Conservation (phyloP, 352 stramenopile genomes). For the Phytophthora boehmeriae region DNA sequence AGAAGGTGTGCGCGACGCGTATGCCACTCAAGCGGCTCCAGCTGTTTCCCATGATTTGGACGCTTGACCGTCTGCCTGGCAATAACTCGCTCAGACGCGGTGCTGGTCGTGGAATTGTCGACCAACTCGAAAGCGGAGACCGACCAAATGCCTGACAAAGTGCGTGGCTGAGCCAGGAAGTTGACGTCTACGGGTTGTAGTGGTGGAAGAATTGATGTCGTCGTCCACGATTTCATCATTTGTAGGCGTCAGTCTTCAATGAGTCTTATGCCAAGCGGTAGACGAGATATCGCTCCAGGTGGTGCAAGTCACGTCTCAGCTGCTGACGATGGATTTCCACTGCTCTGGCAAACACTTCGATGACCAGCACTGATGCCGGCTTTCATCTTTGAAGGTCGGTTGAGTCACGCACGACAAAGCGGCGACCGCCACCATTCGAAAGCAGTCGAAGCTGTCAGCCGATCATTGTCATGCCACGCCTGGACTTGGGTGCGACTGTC, state of each 20-base stretch:
- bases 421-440: neutral
- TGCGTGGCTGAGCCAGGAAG: neutral
- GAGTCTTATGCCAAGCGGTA: conserved; percentile 10
- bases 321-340: conserved; percentile 7
- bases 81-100: neutral
- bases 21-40: conserved; percentile 1
- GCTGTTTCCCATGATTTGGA: conserved; percentile 12
- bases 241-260: neutral
- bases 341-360: conserved; percentile 14
- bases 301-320: neutral
- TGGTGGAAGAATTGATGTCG: neutral
- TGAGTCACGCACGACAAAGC: neutral
- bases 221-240: neutral
- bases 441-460: neutral
- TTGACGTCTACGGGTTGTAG: too few relatives aligned
- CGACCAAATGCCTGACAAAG: conserved; percentile 1
- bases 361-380: neutral
- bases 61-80: conserved; percentile 6
- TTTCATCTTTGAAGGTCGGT: neutral
- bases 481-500: neutral
- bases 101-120: conserved; percentile 12
- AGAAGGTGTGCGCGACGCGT: neutral
- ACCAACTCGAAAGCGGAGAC: conserved; percentile 1
- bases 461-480: neutral
- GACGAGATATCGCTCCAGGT: conserved; percentile 1